Evolutionary conservation across 768 basidiomycete genomes (phyloP).

Genomic region (Suillus decipiens): DNA sequence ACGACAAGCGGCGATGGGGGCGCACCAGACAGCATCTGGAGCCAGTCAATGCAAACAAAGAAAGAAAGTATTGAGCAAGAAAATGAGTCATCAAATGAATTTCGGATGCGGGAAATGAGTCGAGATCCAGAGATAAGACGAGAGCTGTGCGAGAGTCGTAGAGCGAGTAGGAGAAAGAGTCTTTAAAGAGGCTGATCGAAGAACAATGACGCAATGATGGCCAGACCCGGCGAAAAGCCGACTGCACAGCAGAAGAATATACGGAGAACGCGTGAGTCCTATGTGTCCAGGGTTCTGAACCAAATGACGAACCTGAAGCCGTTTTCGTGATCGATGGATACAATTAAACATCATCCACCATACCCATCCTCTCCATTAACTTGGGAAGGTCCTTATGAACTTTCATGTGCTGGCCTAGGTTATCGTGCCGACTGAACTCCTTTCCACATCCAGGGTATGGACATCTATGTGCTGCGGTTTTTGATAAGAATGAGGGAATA

Average conservation of each 20-base stretch:
- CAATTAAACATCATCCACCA: constrained; percentile 2
- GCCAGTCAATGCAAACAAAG: not conserved
- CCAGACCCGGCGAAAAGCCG: not conserved
- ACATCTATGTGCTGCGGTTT: constrained; percentile 70
- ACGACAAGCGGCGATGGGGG: not conserved
- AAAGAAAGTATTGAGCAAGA: not conserved
- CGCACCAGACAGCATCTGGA: not conserved
- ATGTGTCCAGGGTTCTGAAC: not conserved
- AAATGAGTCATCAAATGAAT: not conserved
- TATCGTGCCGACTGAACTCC: constrained; percentile 86
- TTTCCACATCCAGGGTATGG: constrained; percentile 79
- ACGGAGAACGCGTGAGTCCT: not conserved
- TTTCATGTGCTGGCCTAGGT: constrained; percentile 86
- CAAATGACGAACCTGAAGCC: constrained; percentile 1
- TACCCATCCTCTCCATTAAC: constrained; percentile 24
- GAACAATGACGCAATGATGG: not conserved
- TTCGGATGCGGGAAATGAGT: not conserved
- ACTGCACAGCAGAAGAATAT: not conserved
- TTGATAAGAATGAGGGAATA: constrained; percentile 15
- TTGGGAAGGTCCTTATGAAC: constrained; percentile 57
- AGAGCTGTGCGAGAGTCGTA: not conserved
- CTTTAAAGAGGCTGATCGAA: not conserved
- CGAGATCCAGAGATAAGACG: not conserved
- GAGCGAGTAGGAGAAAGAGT: not conserved
- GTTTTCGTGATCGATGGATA: not conserved